Conservation (phyloP, 2,329 filamentous ascomycete species). For the Exutisphaerella laricina region DNA sequence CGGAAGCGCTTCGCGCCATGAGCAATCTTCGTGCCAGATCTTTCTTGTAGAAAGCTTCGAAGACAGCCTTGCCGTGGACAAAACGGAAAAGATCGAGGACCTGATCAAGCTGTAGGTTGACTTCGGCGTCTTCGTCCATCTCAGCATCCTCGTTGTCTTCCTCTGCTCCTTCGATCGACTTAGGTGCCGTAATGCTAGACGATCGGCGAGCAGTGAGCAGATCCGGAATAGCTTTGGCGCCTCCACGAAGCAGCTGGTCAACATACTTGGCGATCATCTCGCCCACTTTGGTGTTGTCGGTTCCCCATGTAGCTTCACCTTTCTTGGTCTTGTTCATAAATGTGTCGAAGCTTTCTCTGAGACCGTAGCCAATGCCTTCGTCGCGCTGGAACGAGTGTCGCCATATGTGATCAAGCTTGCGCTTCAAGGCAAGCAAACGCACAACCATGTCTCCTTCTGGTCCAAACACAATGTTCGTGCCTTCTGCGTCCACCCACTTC, state of each 20-base stretch:
- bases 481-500: constrained; percentile 70
- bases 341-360: constrained; percentile 77
- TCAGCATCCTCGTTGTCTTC: constrained; percentile 56
- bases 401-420: constrained; percentile 69
- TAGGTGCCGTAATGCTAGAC: constrained; percentile 24
- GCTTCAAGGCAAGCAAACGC: constrained; percentile 73
- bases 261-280: constrained; percentile 99
- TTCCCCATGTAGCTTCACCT: constrained; percentile 64
- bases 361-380: constrained; percentile 67
- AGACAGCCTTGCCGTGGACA: constrained; percentile 94
- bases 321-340: constrained; percentile 89
- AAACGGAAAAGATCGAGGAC: constrained; percentile 93
- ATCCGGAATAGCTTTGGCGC: constrained; percentile 73
- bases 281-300: constrained; percentile 86
- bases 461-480: constrained; percentile 70
- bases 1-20: constrained; percentile 87
- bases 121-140: constrained; percentile 83
- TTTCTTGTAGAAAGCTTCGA: constrained; percentile 99
- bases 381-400: constrained; percentile 70
- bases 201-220: constrained; percentile 52
- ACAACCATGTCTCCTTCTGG: constrained; percentile 80
- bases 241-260: constrained; percentile 79
- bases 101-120: constrained; percentile 87
- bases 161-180: constrained; percentile 52
- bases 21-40: constrained; percentile 84